Percentiles rank a stretch among this genome's conserved stretches.
Conservation (phyloP, 257 asterid species). For the Plantago major region DNA sequence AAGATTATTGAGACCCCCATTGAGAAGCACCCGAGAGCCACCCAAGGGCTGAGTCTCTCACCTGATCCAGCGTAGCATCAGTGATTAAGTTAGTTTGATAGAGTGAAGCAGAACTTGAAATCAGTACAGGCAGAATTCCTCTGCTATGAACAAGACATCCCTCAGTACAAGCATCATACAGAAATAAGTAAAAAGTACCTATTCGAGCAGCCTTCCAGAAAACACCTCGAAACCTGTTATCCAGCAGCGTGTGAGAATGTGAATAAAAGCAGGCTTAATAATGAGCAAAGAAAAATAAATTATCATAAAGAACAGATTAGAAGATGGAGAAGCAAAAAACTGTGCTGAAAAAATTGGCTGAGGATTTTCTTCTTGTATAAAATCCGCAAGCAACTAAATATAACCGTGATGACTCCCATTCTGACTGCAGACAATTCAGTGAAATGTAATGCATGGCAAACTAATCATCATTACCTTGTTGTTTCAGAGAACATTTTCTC, state of each 20-base stretch:
- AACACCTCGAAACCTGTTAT: slow-evolving; percentile 53
- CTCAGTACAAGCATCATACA: neutral
- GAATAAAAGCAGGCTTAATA: neutral
- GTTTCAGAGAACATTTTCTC: too few relatives aligned
- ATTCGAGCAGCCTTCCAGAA: slow-evolving; percentile 64
- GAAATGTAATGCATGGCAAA: too few relatives aligned
- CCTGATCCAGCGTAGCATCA: slow-evolving; percentile 37
- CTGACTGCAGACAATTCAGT: too few relatives aligned
- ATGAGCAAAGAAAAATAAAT: neutral
- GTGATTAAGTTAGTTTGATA: slow-evolving; percentile 15
- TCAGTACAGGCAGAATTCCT: neutral
- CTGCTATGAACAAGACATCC: too few relatives aligned
- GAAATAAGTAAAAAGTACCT: slow-evolving; percentile 26
- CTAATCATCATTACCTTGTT: too few relatives aligned
- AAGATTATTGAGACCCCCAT: slow-evolving; percentile 85
- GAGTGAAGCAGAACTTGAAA: slow-evolving; percentile 7
- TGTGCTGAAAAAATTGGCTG: too few relatives aligned
- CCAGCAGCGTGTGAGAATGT: slow-evolving; percentile 19
- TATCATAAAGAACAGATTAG: slow-evolving; percentile 1
- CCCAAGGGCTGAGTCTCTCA: slow-evolving; percentile 95
- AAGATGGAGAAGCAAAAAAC: too few relatives aligned
- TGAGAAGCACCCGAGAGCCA: slow-evolving; percentile 70
- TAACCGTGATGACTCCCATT: too few relatives aligned
- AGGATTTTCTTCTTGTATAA: too few relatives aligned
- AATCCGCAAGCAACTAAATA: too few relatives aligned